Conservation (phyloP, 2,329 filamentous ascomycete species). For the Berkeleyomyces basicola region DNA sequence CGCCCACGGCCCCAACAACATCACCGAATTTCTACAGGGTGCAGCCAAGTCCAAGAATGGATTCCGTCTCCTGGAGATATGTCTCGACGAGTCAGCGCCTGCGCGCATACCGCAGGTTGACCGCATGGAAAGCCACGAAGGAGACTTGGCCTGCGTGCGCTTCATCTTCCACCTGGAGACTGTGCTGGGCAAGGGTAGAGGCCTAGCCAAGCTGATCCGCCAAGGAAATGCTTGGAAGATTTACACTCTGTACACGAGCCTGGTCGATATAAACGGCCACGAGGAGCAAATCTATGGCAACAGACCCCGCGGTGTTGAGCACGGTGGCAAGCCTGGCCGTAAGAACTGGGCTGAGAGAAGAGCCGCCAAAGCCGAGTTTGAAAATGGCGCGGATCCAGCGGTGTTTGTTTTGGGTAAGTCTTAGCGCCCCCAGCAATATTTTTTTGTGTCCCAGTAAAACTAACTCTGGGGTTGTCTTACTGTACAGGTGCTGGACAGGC, state of each 20-base stretch:
- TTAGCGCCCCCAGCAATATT: neutral
- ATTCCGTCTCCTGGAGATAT: constrained; percentile 27
- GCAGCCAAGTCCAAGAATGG: constrained; percentile 21
- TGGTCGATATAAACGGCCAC: constrained; percentile 36
- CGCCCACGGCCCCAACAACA: constrained; percentile 26
- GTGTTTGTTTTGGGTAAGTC: constrained; percentile 44
- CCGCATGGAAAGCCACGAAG: constrained; percentile 29
- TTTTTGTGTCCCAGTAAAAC: constrained; percentile 1
- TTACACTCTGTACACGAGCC: constrained; percentile 44
- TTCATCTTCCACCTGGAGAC: constrained; percentile 40
- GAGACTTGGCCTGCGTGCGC: constrained; percentile 34
- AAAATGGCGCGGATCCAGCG: constrained; percentile 31
- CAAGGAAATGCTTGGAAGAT: constrained; percentile 36
- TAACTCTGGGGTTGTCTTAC: neutral
- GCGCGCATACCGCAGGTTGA: constrained; percentile 27
- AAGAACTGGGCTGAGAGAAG: constrained; percentile 46
- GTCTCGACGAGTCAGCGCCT: constrained; percentile 27
- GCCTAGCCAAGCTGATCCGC: constrained; percentile 35
- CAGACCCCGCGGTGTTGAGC: constrained; percentile 38
- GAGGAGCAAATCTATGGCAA: constrained; percentile 32
- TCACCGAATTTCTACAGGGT: constrained; percentile 24
- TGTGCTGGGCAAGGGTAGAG: constrained; percentile 35
- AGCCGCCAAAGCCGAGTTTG: constrained; percentile 29
- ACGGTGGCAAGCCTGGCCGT: constrained; percentile 32
- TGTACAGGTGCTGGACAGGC: constrained; percentile 39